These are phyloP conservation scores for Hypsizygus marmoreus DNA, from an alignment of 768 basidiomycete genomes.

Conservation along the genomic window DNA sequence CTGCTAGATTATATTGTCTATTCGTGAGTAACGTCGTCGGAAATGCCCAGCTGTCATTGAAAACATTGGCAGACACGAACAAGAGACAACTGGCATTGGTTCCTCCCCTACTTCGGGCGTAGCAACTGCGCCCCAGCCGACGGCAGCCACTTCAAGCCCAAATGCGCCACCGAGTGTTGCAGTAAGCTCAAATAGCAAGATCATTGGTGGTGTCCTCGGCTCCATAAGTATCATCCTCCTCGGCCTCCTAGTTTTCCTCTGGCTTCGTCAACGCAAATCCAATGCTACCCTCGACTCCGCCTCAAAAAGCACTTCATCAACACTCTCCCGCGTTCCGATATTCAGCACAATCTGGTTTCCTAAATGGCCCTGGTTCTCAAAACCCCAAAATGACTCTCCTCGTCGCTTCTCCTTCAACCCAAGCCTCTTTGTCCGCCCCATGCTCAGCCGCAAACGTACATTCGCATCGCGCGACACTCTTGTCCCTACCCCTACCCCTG, in stretches of 20 bases:
- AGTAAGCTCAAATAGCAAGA: constrained; percentile 14
- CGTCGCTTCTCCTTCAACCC: constrained; percentile 29
- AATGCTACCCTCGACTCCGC: constrained; percentile 6
- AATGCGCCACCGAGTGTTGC: too few species aligned
- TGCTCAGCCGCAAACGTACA: constrained; percentile 3
- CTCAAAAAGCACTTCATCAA: neutral
- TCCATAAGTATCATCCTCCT: constrained; percentile 25
- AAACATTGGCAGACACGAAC: constrained; percentile 13
- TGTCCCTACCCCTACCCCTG: constrained; percentile 5
- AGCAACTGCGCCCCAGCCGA: too few species aligned
- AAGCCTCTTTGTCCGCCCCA: constrained; percentile 24
- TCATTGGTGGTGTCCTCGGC: constrained; percentile 32
- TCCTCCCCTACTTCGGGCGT: too few species aligned
- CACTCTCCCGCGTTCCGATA: neutral
- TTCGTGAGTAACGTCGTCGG: constrained; percentile 26
- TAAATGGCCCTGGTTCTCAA: too few species aligned
- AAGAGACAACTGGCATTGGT: neutral
- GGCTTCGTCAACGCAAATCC: constrained; percentile 19
- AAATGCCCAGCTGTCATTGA: neutral
- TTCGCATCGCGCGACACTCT: constrained; percentile 3
- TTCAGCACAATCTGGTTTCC: too few species aligned
- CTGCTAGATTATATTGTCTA: constrained; percentile 44
- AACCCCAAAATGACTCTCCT: neutral
- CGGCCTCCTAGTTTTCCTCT: constrained; percentile 21
- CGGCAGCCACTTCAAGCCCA: too few species aligned